Conservation (phyloP, 768 basidiomycete genomes). For the Boletus tylopilopsis region DNA sequence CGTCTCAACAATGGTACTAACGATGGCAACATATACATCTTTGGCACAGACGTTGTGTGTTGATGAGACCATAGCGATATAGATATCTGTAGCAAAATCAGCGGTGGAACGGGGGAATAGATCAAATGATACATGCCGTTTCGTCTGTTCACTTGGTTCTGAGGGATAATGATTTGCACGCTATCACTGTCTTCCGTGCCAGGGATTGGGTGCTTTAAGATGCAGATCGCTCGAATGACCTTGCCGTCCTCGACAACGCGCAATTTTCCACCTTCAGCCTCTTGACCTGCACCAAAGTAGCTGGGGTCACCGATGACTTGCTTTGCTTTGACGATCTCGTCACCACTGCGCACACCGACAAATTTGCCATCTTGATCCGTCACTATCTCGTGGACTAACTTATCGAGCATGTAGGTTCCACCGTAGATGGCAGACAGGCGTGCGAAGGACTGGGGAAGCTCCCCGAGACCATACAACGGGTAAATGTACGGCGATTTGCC, state of each 20-base stretch:
- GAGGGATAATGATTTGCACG: constrained; percentile 96
- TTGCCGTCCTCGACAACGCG: constrained; percentile 90
- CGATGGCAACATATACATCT: constrained; percentile 93
- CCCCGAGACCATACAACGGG: constrained; percentile 97
- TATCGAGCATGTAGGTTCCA: constrained; percentile 99
- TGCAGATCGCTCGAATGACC: constrained; percentile 95
- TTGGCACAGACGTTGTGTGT: constrained; percentile 98
- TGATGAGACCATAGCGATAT: constrained; percentile 95
- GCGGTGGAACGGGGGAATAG: background rate
- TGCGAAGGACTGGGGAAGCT: constrained; percentile 97
- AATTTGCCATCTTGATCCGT: constrained; percentile 85
- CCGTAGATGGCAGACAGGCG: constrained; percentile 98
- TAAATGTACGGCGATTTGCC: constrained; percentile 99
- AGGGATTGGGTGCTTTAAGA: constrained; percentile 97
- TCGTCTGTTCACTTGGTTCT: constrained; percentile 91
- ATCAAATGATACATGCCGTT: constrained; percentile 60
- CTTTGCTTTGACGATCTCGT: constrained; percentile 94
- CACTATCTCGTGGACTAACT: constrained; percentile 86
- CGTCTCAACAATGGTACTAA: constrained; percentile 98
- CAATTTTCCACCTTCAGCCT: constrained; percentile 67
- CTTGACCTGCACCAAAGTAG: constrained; percentile 84
- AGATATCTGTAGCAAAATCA: constrained; percentile 69
- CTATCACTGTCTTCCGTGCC: constrained; percentile 95
- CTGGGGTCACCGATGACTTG: constrained; percentile 97
- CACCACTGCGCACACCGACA: constrained; percentile 83